These are phyloP conservation scores for Tetrapisispora nanseiensis DNA, from an alignment of 805 yeast genomes.

Conservation along the genomic window DNA sequence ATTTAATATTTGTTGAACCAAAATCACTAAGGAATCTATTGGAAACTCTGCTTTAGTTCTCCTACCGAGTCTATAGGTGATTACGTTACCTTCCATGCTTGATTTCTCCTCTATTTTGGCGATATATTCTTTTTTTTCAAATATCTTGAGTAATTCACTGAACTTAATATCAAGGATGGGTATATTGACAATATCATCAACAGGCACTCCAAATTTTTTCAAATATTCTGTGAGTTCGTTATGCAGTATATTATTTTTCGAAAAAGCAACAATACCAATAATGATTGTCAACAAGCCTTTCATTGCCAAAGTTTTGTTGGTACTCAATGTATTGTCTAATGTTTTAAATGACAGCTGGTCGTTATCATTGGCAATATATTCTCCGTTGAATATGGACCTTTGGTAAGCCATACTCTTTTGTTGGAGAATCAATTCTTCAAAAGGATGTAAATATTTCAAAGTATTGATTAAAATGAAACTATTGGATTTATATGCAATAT, in stretches of 20 bases:
- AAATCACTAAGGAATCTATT: conserved; percentile 11
- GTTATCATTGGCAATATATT: conserved; percentile 16
- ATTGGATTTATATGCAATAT: conserved; percentile 11
- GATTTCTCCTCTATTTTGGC: conserved; percentile 17
- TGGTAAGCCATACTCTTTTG: conserved; percentile 11
- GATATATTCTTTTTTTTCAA: conserved; percentile 21
- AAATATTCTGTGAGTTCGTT: conserved; percentile 16
- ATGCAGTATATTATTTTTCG: conserved; percentile 22
- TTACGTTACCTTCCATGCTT: conserved; percentile 15
- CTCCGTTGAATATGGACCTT: conserved; percentile 11
- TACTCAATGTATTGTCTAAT: conserved; percentile 10
- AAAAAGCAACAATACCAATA: conserved; percentile 17
- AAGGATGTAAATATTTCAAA: conserved; percentile 6
- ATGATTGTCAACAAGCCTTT: conserved; percentile 19
- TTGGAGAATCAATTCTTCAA: conserved; percentile 12
- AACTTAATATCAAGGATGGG: conserved; percentile 18
- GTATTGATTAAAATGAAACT: conserved; percentile 19
- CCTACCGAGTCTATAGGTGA: conserved; percentile 21
- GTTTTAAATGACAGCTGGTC: conserved; percentile 6
- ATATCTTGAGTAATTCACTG: conserved; percentile 15
- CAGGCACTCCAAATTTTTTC: conserved; percentile 21
- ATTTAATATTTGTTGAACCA: conserved; percentile 17
- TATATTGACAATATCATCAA: conserved; percentile 16
- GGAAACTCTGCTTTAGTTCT: conserved; percentile 23
- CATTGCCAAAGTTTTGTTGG: conserved; percentile 15